A percentile compares a stretch with the other conserved stretches of the same genome.
These are phyloP conservation scores for Trichosporon inkin DNA, from an alignment of 1,284 basidiomycete genomes.

Conservation along the genomic window DNA sequence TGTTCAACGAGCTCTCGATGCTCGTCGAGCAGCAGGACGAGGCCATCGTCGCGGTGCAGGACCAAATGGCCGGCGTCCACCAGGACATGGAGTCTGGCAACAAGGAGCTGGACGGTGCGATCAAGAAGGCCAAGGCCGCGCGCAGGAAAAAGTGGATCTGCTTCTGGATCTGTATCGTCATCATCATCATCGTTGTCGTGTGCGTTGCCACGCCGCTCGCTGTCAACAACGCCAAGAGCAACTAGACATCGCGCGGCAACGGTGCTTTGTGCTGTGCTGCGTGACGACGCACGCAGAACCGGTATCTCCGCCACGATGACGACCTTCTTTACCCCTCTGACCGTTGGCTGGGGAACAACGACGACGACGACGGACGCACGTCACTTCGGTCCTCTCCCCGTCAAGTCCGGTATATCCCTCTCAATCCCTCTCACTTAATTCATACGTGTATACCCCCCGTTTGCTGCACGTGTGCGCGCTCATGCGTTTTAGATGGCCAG, in stretches of 20 bases:
- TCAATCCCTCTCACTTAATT: slow-evolving; percentile 1
- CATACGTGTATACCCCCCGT: not conserved
- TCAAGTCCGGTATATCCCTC: not conserved
- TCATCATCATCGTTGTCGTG: slow-evolving; percentile 9
- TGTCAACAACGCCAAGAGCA: not conserved
- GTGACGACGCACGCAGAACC: not conserved
- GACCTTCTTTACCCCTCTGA: not conserved
- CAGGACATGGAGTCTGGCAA: slow-evolving; percentile 64
- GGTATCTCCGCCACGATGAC: not conserved
- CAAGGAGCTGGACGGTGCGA: slow-evolving; percentile 65
- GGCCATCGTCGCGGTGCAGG: slow-evolving; percentile 62
- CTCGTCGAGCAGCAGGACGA: slow-evolving; percentile 76
- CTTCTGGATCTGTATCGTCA: slow-evolving; percentile 56
- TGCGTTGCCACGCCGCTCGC: slow-evolving; percentile 1
- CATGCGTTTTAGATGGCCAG: slow-evolving; percentile 1
- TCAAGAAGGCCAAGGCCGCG: slow-evolving; percentile 68
- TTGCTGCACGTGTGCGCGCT: not conserved
- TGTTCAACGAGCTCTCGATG: slow-evolving; percentile 82
- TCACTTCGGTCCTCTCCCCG: not conserved
- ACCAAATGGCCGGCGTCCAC: slow-evolving; percentile 61
- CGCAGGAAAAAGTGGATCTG: slow-evolving; percentile 78
- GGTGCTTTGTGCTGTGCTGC: not conserved
- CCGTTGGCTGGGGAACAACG: not conserved
- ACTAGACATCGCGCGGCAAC: not conserved
- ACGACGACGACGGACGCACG: not conserved